Conservation (phyloP, 495 filamentous ascomycete species). For the Penicillium argentinense region DNA sequence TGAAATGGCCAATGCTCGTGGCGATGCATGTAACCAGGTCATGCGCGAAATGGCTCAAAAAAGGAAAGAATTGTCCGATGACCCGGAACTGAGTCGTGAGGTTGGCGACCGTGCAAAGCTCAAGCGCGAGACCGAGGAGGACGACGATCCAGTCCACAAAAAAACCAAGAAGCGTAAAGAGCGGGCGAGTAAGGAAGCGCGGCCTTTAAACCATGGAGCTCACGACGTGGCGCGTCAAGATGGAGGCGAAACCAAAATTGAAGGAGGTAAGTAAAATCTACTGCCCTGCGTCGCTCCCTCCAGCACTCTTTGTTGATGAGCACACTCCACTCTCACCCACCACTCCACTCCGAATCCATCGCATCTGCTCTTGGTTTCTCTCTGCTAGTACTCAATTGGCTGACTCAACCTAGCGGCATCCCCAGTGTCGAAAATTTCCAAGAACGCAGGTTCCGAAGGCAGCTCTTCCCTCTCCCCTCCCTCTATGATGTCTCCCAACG, state of each 20-base stretch:
- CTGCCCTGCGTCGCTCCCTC: neutral
- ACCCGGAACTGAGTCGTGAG: slow-evolving; percentile 46
- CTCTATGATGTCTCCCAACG: slow-evolving; percentile 49
- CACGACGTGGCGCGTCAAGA: slow-evolving; percentile 68
- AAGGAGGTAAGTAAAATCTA: slow-evolving; percentile 56
- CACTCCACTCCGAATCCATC: slow-evolving; percentile 16
- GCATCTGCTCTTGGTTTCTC: slow-evolving; percentile 9
- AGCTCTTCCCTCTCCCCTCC: slow-evolving; percentile 60
- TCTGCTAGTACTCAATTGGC: slow-evolving; percentile 6
- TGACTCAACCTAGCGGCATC: slow-evolving; percentile 35
- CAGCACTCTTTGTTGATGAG: slow-evolving; percentile 2
- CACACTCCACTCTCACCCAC: slow-evolving; percentile 13
- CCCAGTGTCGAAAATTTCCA: slow-evolving; percentile 49
- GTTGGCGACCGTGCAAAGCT: slow-evolving; percentile 44
- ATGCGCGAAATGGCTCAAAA: slow-evolving; percentile 68
- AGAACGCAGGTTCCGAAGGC: slow-evolving; percentile 56
- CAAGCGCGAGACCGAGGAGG: slow-evolving; percentile 54
- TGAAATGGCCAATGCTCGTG: slow-evolving; percentile 63
- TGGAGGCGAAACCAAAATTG: slow-evolving; percentile 53
- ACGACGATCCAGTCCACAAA: slow-evolving; percentile 52
- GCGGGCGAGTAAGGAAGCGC: slow-evolving; percentile 51
- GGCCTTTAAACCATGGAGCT: slow-evolving; percentile 60
- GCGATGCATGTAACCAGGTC: slow-evolving; percentile 63
- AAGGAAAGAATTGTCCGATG: slow-evolving; percentile 60
- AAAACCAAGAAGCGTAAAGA: slow-evolving; percentile 56